A percentile compares a stretch with the other conserved stretches of the same genome.
Conservation (phyloP, 2,329 filamentous ascomycete genomes). For the Cercospora zeae-maydis region DNA sequence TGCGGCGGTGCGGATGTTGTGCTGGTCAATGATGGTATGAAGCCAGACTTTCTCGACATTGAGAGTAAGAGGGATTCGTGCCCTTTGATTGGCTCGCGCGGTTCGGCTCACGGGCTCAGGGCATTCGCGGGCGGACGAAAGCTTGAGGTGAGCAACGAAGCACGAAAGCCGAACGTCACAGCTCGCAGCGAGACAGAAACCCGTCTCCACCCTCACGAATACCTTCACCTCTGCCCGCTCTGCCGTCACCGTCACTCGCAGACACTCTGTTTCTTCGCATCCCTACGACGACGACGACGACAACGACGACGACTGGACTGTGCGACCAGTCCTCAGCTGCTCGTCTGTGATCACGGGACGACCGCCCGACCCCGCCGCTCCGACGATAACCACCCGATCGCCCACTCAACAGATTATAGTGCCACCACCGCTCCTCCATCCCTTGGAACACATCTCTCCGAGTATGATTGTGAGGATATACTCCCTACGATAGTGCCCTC, state of each 20-base stretch:
- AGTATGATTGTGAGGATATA: slow-evolving; percentile 30
- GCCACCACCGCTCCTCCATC: background rate
- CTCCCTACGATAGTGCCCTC: slow-evolving; percentile 29
- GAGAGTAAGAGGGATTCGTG: background rate
- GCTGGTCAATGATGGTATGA: slow-evolving; percentile 9
- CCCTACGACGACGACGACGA: background rate
- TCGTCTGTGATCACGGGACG: slow-evolving; percentile 1
- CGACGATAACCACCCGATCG: slow-evolving; percentile 1
- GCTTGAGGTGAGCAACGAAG: slow-evolving; percentile 5
- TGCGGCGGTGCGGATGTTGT: slow-evolving; percentile 23
- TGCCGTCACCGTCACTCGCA: background rate
- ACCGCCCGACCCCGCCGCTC: background rate
- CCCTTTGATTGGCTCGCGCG: background rate
- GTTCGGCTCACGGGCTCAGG: background rate
- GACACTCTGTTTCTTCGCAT: background rate
- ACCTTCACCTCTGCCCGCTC: background rate
- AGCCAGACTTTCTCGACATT: slow-evolving; percentile 10
- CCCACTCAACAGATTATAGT: background rate
- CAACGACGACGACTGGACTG: background rate
- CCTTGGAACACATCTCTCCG: slow-evolving; percentile 12
- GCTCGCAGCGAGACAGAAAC: background rate
- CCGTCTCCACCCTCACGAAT: background rate
- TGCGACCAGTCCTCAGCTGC: background rate
- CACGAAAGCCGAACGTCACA: background rate
- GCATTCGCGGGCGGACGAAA: background rate